These are phyloP conservation scores for Suhomyces coccinellae DNA, from an alignment of 1,139 yeast species.

Conservation along the genomic window DNA sequence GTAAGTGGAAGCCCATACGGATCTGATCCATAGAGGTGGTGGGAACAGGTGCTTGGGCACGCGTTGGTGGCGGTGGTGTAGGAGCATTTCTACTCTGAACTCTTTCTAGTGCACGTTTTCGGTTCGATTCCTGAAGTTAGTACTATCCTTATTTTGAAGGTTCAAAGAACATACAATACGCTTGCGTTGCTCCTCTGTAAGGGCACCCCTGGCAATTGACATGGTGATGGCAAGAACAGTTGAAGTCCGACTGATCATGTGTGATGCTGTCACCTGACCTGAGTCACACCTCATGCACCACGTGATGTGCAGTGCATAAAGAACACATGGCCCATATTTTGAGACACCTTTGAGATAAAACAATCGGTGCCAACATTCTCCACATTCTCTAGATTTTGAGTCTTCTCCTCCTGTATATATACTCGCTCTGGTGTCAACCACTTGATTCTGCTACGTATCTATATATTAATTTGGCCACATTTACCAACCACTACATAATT, in stretches of 20 bases:
- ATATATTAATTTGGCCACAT: too few species aligned
- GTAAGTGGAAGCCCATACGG: constrained; percentile 10
- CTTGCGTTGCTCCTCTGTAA: constrained; percentile 17
- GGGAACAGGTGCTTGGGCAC: constrained; percentile 14
- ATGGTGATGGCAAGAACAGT: constrained; percentile 7
- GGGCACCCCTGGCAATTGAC: constrained; percentile 15
- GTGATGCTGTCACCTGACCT: background rate
- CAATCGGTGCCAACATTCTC: too few species aligned
- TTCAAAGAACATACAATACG: constrained; percentile 15
- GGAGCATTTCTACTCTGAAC: constrained; percentile 41
- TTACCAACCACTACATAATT: too few species aligned
- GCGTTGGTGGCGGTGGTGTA: background rate
- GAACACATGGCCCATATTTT: background rate
- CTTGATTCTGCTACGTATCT: too few species aligned
- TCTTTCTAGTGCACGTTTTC: constrained; percentile 59
- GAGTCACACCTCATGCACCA: background rate
- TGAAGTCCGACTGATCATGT: background rate
- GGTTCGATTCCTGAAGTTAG: constrained; percentile 51
- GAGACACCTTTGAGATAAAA: background rate
- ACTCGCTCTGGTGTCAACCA: too few species aligned
- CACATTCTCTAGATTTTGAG: too few species aligned
- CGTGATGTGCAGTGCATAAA: background rate
- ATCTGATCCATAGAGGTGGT: constrained; percentile 15
- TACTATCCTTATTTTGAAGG: background rate
- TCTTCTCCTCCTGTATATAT: too few species aligned